Percentiles rank a stretch among this genome's conserved stretches.
These are phyloP conservation scores for Apiotrichum laibachii DNA, from an alignment of 1,284 basidiomycete species.

Conservation along the genomic window DNA sequence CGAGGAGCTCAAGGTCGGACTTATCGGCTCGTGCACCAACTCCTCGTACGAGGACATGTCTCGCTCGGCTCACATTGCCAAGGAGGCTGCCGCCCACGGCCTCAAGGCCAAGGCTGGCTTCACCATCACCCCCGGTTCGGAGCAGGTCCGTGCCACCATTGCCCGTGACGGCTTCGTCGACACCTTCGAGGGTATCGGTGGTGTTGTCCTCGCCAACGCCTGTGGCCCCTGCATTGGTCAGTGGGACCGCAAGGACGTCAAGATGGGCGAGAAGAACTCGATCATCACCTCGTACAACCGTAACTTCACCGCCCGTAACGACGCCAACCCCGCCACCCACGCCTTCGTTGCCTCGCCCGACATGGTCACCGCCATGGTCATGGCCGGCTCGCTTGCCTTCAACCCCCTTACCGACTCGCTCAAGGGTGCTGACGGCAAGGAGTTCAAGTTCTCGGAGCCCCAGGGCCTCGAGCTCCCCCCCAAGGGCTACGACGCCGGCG, in stretches of 20 bases:
- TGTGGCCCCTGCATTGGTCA: constrained; percentile 99
- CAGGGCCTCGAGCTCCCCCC: constrained; percentile 89
- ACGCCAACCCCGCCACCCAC: constrained; percentile 98
- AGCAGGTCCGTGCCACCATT: constrained; percentile 97
- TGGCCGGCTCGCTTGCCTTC: constrained; percentile 90
- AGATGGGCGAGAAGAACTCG: constrained; percentile 95
- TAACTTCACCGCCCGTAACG: constrained; percentile 99
- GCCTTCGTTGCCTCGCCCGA: constrained; percentile 98
- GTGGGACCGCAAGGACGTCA: constrained; percentile 95
- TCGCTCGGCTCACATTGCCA: constrained; percentile 89
- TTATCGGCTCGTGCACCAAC: constrained; percentile 99
- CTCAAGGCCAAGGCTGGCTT: constrained; percentile 88
- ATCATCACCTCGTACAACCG: constrained; percentile 99
- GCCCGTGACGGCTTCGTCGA: constrained; percentile 91
- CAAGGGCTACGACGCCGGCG: constrained; percentile 90
- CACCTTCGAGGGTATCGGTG: constrained; percentile 81
- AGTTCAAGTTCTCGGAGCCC: constrained; percentile 94
- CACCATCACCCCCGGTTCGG: constrained; percentile 96
- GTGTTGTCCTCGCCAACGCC: constrained; percentile 93
- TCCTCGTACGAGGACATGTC: constrained; percentile 99
- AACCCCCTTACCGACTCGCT: constrained; percentile 94
- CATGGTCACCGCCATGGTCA: constrained; percentile 94
- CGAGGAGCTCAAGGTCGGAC: constrained; percentile 89
- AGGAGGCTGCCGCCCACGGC: constrained; percentile 82
- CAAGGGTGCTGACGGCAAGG: constrained; percentile 86